These are phyloP conservation scores for Diospyros lotus DNA, from an alignment of 148 eudicot genomes.

Conservation along the genomic window DNA sequence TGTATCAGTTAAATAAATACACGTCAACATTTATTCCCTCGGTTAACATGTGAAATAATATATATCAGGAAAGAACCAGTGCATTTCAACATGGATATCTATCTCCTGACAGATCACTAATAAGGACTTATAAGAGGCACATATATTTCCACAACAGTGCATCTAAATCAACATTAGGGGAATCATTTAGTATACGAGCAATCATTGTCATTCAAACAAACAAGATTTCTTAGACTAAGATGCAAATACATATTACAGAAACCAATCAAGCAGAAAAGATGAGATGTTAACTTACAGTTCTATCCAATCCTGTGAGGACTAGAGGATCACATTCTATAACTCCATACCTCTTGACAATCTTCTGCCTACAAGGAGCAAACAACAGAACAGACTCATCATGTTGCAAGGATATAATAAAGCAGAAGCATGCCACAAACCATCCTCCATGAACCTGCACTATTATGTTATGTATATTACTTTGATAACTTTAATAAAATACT, in stretches of 20 bases:
- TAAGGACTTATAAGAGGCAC: background rate
- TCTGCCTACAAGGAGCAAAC: conserved; percentile 46
- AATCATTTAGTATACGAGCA: background rate
- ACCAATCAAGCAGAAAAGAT: background rate
- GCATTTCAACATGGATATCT: too few species aligned
- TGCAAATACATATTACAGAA: background rate
- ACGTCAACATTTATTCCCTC: background rate
- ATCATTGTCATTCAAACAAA: conserved; percentile 8
- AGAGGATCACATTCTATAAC: conserved; percentile 82
- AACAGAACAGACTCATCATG: conserved; percentile 17
- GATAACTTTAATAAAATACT: background rate
- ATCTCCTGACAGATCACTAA: background rate
- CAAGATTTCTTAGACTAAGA: background rate
- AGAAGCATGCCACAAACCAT: background rate
- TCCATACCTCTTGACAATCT: conserved; percentile 56
- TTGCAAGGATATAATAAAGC: background rate
- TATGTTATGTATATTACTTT: conserved; percentile 1
- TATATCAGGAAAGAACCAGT: background rate
- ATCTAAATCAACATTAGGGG: background rate
- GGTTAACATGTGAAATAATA: background rate
- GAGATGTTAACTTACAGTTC: conserved; percentile 47
- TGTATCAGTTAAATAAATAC: background rate
- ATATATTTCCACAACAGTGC: background rate
- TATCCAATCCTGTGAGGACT: conserved; percentile 66
- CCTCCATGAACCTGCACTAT: background rate